Conservation (phyloP, 805 yeast species). For the Debaryomyces tyrocola region DNA sequence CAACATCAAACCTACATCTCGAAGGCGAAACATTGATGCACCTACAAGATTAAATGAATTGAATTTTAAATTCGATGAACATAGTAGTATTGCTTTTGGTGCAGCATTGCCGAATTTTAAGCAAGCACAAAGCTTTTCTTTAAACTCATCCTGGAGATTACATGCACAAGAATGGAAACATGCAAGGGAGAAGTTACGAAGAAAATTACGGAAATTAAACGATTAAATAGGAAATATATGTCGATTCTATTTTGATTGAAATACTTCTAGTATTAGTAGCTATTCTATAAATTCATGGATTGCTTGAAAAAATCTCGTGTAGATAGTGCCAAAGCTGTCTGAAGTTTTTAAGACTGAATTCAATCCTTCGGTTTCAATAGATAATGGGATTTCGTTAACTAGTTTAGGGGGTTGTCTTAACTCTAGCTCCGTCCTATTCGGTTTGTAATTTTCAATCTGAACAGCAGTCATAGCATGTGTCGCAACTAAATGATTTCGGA, state of each 20-base stretch:
- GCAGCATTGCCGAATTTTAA: slow-evolving; percentile 1
- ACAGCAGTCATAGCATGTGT: slow-evolving; percentile 21
- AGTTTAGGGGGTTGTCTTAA: slow-evolving; percentile 29
- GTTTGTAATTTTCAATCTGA: slow-evolving; percentile 26
- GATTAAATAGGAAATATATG: not conserved
- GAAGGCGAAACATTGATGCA: not conserved
- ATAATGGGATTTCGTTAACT: slow-evolving; percentile 5
- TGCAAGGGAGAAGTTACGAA: slow-evolving; percentile 4
- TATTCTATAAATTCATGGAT: slow-evolving; percentile 11
- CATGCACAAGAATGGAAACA: slow-evolving; percentile 4
- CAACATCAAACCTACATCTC: not conserved
- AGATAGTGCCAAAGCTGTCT: slow-evolving; percentile 3
- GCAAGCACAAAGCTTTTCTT: not conserved
- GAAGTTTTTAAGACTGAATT: slow-evolving; percentile 2
- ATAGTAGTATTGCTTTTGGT: slow-evolving; percentile 8
- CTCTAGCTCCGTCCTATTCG: slow-evolving; percentile 31
- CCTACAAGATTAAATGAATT: not conserved
- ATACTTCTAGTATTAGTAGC: slow-evolving; percentile 1
- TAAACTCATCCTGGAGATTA: slow-evolving; percentile 1
- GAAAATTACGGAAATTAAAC: slow-evolving; percentile 1
- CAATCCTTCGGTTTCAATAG: slow-evolving; percentile 5
- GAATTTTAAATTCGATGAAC: slow-evolving; percentile 1
- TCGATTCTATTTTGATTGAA: not conserved
- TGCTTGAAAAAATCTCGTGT: slow-evolving; percentile 6
- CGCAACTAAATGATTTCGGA: slow-evolving; percentile 18